Conservation (phyloP, 345 rosid genomes). For the Eucalyptus tenuipes region DNA sequence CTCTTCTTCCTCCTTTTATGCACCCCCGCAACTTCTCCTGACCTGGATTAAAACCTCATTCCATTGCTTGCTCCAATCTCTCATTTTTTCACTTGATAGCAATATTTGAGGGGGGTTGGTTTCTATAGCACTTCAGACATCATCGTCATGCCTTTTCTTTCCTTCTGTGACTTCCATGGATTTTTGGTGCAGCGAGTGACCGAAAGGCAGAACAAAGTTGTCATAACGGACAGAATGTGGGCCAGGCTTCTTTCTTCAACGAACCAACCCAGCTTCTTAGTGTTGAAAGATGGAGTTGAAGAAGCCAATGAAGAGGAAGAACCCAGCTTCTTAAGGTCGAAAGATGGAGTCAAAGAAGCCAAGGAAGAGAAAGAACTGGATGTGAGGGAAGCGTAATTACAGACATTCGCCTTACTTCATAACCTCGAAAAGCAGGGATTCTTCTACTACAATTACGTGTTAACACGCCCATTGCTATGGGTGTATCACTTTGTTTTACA, state of each 20-base stretch:
- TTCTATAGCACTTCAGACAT: not conserved
- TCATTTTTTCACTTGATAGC: not conserved
- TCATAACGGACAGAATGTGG: constrained; percentile 89
- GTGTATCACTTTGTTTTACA: not conserved
- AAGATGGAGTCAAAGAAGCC: not conserved
- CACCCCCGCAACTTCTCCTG: not conserved
- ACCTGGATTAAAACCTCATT: not conserved
- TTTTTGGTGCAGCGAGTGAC: constrained; percentile 38
- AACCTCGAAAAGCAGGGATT: not conserved
- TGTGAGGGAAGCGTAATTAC: not conserved
- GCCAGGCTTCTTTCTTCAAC: constrained; percentile 68
- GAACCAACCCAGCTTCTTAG: constrained; percentile 69
- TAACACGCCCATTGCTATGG: not conserved
- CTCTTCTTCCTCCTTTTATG: not conserved
- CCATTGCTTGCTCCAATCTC: not conserved
- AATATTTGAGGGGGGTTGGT: not conserved
- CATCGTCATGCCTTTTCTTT: not conserved
- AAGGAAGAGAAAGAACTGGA: not conserved
- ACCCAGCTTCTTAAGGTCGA: constrained; percentile 35
- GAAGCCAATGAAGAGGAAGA: not conserved
- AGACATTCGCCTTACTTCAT: not conserved
- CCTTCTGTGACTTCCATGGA: not conserved
- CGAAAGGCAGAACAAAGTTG: constrained; percentile 56
- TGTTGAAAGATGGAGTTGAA: not conserved
- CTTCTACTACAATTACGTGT: not conserved